phyloP scores from a whole-genome alignment of 2,329 filamentous ascomycete genomes.

The Huntiella decipiens region DNA sequence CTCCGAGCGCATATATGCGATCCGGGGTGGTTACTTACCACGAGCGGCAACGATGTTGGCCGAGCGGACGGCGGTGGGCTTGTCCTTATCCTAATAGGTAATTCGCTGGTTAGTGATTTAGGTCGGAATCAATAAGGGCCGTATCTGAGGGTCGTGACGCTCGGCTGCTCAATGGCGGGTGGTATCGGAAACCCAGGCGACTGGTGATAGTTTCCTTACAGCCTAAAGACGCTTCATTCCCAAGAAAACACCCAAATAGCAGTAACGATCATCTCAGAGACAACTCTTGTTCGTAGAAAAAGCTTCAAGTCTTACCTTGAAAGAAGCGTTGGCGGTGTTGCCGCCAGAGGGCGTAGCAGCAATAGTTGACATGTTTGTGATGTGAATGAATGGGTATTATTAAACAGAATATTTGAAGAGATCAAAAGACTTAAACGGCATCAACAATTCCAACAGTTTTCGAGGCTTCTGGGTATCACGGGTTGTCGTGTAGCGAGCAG shows the following conservation, averaged over 20 bases:
- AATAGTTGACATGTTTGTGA: conserved; percentile 10
- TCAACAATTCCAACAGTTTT: neutral
- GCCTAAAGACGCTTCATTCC: no score
- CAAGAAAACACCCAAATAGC: no score
- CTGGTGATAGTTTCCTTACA: neutral
- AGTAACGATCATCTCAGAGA: neutral
- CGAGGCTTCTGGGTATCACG: conserved; percentile 13
- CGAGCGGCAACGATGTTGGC: conserved; percentile 94
- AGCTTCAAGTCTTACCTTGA: conserved; percentile 27
- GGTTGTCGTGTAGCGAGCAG: conserved; percentile 14
- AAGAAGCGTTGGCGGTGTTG: conserved; percentile 32
- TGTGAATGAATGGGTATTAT: conserved; percentile 2
- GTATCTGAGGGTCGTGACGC: no score
- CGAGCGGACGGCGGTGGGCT: conserved; percentile 90
- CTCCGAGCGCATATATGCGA: no score
- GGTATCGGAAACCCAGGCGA: neutral
- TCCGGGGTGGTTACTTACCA: conserved; percentile 34
- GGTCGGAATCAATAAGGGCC: no score
- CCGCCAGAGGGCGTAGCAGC: conserved; percentile 15
- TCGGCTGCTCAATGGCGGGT: neutral
- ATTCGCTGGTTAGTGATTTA: neutral
- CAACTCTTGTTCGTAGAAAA: neutral
- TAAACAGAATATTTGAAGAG: neutral
- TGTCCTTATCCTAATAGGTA: conserved; percentile 62
- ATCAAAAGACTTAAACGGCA: conserved; percentile 2